These are phyloP conservation scores for Brachypodium distachyon DNA, from an alignment of 202 grass and related monocot species.

Conservation along the genomic window DNA sequence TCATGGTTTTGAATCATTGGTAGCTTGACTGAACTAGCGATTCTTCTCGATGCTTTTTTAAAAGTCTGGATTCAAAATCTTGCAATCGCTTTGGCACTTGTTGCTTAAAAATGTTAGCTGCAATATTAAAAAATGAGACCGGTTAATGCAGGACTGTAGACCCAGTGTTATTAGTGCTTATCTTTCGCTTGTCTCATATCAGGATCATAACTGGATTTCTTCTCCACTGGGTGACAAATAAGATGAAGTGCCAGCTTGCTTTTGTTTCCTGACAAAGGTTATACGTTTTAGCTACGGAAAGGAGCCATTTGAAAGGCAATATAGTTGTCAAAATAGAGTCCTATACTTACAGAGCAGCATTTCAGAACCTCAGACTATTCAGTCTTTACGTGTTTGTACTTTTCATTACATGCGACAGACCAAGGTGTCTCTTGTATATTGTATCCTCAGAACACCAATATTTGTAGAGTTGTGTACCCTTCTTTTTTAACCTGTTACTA, in stretches of 20 bases:
- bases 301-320: not conserved
- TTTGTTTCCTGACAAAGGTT: not conserved
- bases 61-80: not conserved
- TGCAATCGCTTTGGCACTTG: not conserved
- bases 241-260: not conserved
- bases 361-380: not conserved
- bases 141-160: not conserved
- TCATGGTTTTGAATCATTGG: not conserved
- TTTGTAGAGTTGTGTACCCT: not conserved
- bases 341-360: slow-evolving; percentile 1
- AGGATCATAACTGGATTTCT: not conserved
- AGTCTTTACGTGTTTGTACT: not conserved
- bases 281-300: not conserved
- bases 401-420: not conserved
- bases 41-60: not conserved
- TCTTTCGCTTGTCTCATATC: not conserved
- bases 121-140: not conserved
- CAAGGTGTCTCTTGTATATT: slow-evolving; percentile 9
- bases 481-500: not conserved
- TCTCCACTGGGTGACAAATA: not conserved
- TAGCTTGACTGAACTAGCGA: not conserved
- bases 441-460: not conserved
- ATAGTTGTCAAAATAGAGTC: not conserved
- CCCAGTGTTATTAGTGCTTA: not conserved
- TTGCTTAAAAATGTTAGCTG: not conserved